Evolutionary conservation across 23 red algal genomes (phyloP).

Genomic region (Cyanidioschyzon merolae): DNA sequence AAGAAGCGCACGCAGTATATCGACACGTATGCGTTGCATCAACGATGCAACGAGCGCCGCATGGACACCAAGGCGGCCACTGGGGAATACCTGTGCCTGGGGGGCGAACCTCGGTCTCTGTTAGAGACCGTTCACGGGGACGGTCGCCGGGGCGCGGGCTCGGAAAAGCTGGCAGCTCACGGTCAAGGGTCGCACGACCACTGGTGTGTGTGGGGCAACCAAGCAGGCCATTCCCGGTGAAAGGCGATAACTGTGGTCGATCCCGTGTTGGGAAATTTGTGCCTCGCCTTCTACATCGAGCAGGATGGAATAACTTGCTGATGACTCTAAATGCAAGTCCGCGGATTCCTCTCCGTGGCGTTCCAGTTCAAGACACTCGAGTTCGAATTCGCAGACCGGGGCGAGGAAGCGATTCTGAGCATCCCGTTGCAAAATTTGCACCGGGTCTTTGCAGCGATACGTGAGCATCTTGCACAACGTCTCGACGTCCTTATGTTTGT

Average conservation of each 20-base stretch:
- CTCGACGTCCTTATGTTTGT: constrained; percentile 83
- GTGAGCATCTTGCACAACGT: constrained; percentile 74
- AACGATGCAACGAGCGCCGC: too few species aligned
- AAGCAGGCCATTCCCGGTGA: background rate
- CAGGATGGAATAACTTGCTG: background rate
- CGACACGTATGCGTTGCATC: too few species aligned
- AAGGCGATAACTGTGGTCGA: background rate
- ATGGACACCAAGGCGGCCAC: too few species aligned
- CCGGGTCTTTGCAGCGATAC: constrained; percentile 36
- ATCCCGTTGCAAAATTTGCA: constrained; percentile 23
- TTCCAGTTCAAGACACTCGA: constrained; percentile 22
- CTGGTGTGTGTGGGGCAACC: background rate
- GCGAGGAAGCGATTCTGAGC: constrained; percentile 31
- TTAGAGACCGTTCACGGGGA: background rate
- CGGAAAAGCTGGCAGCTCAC: background rate
- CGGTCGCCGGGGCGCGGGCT: background rate
- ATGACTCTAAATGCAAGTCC: background rate
- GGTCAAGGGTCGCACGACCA: background rate
- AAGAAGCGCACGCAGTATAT: too few species aligned
- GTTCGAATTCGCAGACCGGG: constrained; percentile 56
- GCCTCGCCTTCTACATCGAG: background rate
- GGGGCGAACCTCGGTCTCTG: too few species aligned
- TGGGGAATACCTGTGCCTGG: too few species aligned
- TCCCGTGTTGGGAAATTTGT: background rate
- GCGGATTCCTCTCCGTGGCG: background rate